These are phyloP conservation scores for Blepharisma japonicum DNA, from an alignment of 73 alveolate genomes.

Conservation along the genomic window DNA sequence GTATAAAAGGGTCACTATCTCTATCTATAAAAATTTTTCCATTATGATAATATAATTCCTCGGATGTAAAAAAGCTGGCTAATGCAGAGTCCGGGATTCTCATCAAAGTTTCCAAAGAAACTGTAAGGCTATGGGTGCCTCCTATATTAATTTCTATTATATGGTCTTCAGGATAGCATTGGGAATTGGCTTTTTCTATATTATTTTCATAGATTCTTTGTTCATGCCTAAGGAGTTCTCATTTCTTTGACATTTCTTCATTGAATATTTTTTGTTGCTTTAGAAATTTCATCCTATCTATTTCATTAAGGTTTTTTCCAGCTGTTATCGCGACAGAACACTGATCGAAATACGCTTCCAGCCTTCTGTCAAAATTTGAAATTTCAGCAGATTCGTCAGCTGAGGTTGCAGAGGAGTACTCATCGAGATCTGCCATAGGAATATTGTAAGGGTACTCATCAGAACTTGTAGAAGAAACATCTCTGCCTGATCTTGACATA, in stretches of 20 bases:
- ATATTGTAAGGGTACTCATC: no score
- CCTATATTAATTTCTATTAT: constrained; percentile 79
- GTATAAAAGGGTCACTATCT: constrained; percentile 72
- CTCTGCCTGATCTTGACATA: no score
- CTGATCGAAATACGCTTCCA: no score
- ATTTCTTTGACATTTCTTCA: constrained; percentile 18
- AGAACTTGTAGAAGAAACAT: no score
- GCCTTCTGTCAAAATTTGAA: no score
- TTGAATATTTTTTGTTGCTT: constrained; percentile 12
- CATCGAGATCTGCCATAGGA: no score
- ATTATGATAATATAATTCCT: constrained; percentile 49
- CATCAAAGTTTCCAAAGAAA: constrained; percentile 63
- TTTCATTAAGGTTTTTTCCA: constrained; percentile 29
- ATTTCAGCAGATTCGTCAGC: no score
- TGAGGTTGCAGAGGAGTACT: no score
- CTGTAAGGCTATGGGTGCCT: constrained; percentile 74
- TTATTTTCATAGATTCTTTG: constrained; percentile 19
- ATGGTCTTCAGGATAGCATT: constrained; percentile 38
- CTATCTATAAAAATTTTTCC: constrained; percentile 80
- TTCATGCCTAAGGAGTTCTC: constrained; percentile 11
- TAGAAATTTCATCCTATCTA: constrained; percentile 20
- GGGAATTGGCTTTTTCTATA: background rate
- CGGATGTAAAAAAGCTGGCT: constrained; percentile 73
- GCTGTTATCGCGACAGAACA: no score
- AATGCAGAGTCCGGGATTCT: constrained; percentile 59